These are phyloP conservation scores for Rubus parviflorus DNA, from an alignment of 306 rosid genomes.

Conservation along the genomic window DNA sequence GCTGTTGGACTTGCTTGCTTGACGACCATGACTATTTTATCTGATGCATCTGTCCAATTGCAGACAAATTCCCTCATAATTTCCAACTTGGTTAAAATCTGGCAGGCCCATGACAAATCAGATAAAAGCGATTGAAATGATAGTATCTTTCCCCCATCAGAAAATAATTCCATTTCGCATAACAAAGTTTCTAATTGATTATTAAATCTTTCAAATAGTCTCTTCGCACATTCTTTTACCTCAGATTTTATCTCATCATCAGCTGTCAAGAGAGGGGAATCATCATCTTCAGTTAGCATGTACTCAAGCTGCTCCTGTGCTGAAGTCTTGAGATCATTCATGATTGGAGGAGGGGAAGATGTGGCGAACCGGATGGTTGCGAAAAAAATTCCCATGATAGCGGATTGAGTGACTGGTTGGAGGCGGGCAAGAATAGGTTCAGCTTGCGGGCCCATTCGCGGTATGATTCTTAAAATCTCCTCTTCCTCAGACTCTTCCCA, in stretches of 20 bases:
- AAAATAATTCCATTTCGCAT: slow-evolving; percentile 46
- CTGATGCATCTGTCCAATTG: slow-evolving; percentile 81
- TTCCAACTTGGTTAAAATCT: slow-evolving; percentile 71
- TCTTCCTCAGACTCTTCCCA: slow-evolving; percentile 99
- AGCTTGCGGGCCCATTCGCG: slow-evolving; percentile 63
- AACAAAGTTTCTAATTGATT: slow-evolving; percentile 44
- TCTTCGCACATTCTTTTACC: slow-evolving; percentile 67
- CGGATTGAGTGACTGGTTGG: slow-evolving; percentile 70
- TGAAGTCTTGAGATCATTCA: slow-evolving; percentile 79
- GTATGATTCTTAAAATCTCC: slow-evolving; percentile 76
- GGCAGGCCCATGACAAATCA: slow-evolving; percentile 84
- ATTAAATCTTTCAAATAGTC: slow-evolving; percentile 56
- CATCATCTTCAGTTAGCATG: slow-evolving; percentile 95
- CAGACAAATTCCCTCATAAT: slow-evolving; percentile 72
- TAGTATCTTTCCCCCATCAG: slow-evolving; percentile 45
- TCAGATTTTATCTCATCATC: slow-evolving; percentile 59
- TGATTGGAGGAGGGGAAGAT: slow-evolving; percentile 56
- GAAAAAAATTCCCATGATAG: slow-evolving; percentile 55
- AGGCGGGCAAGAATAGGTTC: slow-evolving; percentile 89
- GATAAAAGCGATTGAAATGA: slow-evolving; percentile 55
- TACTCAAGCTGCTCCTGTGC: slow-evolving; percentile 95
- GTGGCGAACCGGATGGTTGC: slow-evolving; percentile 74
- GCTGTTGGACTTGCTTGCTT: slow-evolving; percentile 47
- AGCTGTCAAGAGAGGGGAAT: slow-evolving; percentile 66
- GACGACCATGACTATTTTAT: slow-evolving; percentile 63